A percentile compares a stretch with the other conserved stretches of the same genome.
phyloP scores from a whole-genome alignment of 495 filamentous ascomycete species.

The Coniosporium apollinis region DNA sequence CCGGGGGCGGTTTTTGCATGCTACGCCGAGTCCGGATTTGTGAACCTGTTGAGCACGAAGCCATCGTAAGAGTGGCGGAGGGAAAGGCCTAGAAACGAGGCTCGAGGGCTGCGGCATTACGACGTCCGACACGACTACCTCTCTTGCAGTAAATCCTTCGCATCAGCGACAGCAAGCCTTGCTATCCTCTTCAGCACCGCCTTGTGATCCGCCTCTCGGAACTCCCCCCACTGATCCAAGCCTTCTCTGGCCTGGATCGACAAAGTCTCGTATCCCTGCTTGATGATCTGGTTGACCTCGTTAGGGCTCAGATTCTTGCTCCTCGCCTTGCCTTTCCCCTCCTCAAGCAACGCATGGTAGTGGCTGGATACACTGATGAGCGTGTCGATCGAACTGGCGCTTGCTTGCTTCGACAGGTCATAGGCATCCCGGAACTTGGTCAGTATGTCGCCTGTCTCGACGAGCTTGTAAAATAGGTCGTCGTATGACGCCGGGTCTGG shows the following conservation, averaged over 20 bases:
- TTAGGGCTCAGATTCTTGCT: slow-evolving; percentile 52
- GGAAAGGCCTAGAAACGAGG: too few relatives aligned
- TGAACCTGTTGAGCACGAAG: too few relatives aligned
- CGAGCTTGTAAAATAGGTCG: slow-evolving; percentile 94
- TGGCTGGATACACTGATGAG: slow-evolving; percentile 73
- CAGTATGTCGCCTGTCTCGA: slow-evolving; percentile 76
- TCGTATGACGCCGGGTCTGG: slow-evolving; percentile 80
- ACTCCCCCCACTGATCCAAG: slow-evolving; percentile 59
- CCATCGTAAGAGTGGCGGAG: too few relatives aligned
- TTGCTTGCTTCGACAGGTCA: slow-evolving; percentile 33
- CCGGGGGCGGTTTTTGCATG: too few relatives aligned
- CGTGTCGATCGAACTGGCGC: slow-evolving; percentile 52
- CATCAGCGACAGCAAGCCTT: slow-evolving; percentile 55
- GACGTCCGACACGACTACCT: slow-evolving; percentile 1
- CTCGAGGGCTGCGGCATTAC: too few relatives aligned
- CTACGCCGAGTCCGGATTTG: too few relatives aligned
- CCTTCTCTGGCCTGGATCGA: slow-evolving; percentile 74
- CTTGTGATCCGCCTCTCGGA: slow-evolving; percentile 60
- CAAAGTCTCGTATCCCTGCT: slow-evolving; percentile 87
- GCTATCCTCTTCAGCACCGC: slow-evolving; percentile 62
- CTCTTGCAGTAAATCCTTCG: slow-evolving; percentile 26
- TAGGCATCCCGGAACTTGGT: slow-evolving; percentile 71
- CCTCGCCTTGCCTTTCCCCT: slow-evolving; percentile 31
- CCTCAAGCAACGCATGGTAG: slow-evolving; percentile 64
- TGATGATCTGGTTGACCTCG: slow-evolving; percentile 81